Evolutionary conservation across 2,329 filamentous ascomycete genomes (phyloP), one percentile per base, ranked within the genome.

Genomic region (Helotiales sp.): DNA sequence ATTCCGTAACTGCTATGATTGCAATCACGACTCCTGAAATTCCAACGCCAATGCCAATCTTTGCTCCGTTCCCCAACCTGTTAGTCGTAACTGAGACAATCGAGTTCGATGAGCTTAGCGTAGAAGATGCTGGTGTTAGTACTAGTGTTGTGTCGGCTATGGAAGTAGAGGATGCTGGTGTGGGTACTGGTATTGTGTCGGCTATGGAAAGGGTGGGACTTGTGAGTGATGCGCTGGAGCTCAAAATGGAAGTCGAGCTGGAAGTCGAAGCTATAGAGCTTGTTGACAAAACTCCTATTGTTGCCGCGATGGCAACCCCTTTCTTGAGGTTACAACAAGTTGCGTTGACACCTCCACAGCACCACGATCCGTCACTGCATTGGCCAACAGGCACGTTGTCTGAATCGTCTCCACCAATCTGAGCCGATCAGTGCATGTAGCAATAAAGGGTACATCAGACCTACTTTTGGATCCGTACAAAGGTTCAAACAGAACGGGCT

Each of bases 1-100:
- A 62, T 20, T 45, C 59, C 7, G 30, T n/a, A 24, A 45, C 20
- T 34, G 59, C 45, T 24, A 50, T 22, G 30, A 62, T 52, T 37
- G 59, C 59, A 22, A 52, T 32, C 7, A 52, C 45, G 40, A 45
- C 59, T 50, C 59, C 59, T n/a, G 59, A n/a, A 34, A 62, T 24
- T 22, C 59, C 59, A 37, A 62, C 59, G 30, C 59, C 59, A 15
- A 62, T 62, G 26, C 45, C 59, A 26, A 62, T 62, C 28, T 62
- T 62, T 8, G 45, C 45, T 62, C 59, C 59, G 40, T 30, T 62
- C 7, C 22, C 59, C 11, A 62, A 47, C 1, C 45, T 45, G 7
- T 34, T 30, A 10, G 45, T 22, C 5, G 45, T 26, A 11, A 49
- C 45, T 49, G 45, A 49, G 22, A 49, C 22, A 24, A 49, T 24